A percentile compares a stretch with the other conserved stretches of the same genome.
Conservation (phyloP, 495 filamentous ascomycete genomes). For the Lindgomyces ingoldianus region DNA sequence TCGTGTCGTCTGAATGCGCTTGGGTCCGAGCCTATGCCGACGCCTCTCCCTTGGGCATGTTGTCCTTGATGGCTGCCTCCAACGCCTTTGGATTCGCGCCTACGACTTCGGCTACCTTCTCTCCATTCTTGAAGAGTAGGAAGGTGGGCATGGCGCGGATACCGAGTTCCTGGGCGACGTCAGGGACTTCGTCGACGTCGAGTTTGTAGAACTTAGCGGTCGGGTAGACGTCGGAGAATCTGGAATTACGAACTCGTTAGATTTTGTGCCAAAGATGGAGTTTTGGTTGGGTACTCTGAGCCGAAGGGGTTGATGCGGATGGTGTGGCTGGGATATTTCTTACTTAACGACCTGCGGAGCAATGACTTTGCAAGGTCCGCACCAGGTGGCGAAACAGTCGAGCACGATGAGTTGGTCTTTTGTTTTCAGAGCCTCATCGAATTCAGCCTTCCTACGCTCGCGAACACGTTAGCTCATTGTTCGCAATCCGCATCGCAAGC, state of each 20-base stretch:
- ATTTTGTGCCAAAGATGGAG: background rate
- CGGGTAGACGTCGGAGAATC: slow-evolving; percentile 57
- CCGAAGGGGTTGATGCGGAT: slow-evolving; percentile 16
- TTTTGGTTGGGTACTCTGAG: slow-evolving; percentile 19
- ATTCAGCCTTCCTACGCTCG: slow-evolving; percentile 60
- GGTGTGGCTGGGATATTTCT: too few relatives aligned
- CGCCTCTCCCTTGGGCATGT: slow-evolving; percentile 11
- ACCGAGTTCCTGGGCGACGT: slow-evolving; percentile 74
- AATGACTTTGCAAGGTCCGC: slow-evolving; percentile 92
- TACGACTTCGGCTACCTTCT: slow-evolving; percentile 67
- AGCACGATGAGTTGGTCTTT: slow-evolving; percentile 66
- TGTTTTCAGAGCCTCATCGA: slow-evolving; percentile 55
- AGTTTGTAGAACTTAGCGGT: slow-evolving; percentile 80
- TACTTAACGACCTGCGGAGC: slow-evolving; percentile 70
- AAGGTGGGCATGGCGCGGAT: slow-evolving; percentile 98
- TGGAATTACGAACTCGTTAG: slow-evolving; percentile 30
- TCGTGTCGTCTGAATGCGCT: background rate
- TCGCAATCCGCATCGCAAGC: too few relatives aligned
- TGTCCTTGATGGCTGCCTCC: slow-evolving; percentile 53
- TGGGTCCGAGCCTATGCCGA: background rate
- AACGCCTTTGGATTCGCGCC: slow-evolving; percentile 77
- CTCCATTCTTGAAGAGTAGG: slow-evolving; percentile 75
- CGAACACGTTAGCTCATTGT: background rate
- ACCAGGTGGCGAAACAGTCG: slow-evolving; percentile 90
- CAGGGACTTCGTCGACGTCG: slow-evolving; percentile 81